phyloP scores from a whole-genome alignment of 2,329 filamentous ascomycete genomes.

The Aschersonia sp. region DNA sequence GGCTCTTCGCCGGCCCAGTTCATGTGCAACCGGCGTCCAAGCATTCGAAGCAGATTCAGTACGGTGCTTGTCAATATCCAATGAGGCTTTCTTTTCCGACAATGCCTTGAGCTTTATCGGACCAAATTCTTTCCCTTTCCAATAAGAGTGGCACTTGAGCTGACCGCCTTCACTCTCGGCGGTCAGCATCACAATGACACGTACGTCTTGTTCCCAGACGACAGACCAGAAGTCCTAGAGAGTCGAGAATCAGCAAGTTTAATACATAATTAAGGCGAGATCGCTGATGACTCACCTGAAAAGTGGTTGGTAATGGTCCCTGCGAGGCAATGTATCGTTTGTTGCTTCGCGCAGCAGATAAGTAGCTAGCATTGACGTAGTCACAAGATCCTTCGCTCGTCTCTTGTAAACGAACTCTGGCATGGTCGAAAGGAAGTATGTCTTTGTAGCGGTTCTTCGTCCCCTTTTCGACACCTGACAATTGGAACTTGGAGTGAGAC shows the following conservation, averaged over 20 bases:
- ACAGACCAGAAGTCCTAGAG: slow-evolving; percentile 90
- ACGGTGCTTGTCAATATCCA: slow-evolving; percentile 49
- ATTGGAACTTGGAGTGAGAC: slow-evolving; percentile 37
- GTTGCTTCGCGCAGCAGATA: slow-evolving; percentile 66
- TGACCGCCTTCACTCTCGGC: slow-evolving; percentile 88
- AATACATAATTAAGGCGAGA: too few species aligned
- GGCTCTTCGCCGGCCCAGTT: slow-evolving; percentile 34
- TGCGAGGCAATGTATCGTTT: slow-evolving; percentile 95
- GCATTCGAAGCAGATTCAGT: slow-evolving; percentile 17
- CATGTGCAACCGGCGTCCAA: slow-evolving; percentile 13
- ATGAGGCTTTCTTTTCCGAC: slow-evolving; percentile 67
- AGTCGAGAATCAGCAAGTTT: too few species aligned
- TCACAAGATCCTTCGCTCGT: slow-evolving; percentile 60
- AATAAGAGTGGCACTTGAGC: slow-evolving; percentile 90
- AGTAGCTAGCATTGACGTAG: slow-evolving; percentile 87
- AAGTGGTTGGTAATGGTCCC: slow-evolving; percentile 82
- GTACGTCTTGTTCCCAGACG: slow-evolving; percentile 90
- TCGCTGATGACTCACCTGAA: slow-evolving; percentile 47
- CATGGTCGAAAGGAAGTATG: slow-evolving; percentile 91
- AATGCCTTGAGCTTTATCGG: slow-evolving; percentile 59
- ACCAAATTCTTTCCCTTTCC: slow-evolving; percentile 68
- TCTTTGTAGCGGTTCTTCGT: slow-evolving; percentile 96
- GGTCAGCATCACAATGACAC: slow-evolving; percentile 92
- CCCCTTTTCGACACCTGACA: slow-evolving; percentile 89
- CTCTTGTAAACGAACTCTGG: slow-evolving; percentile 64